Conservation (phyloP, 2,329 filamentous ascomycete genomes). For the Ophiocordyceps camponoti-saundersi region DNA sequence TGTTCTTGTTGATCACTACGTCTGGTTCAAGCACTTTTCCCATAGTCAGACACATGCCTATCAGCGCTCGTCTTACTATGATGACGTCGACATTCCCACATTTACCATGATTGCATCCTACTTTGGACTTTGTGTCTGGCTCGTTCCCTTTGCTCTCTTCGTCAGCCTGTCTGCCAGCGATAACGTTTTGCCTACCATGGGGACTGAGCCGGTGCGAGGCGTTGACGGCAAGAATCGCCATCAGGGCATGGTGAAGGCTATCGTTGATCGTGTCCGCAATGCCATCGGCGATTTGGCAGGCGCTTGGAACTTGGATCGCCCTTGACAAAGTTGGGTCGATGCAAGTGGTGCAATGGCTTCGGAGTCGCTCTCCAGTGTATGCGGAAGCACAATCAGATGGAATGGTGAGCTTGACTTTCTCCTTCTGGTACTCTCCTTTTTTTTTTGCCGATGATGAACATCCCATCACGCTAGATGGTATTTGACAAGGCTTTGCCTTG, state of each 20-base stretch:
- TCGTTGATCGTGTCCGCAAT: constrained; percentile 41
- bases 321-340: constrained; percentile 2
- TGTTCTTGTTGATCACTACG: constrained; percentile 78
- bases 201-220: constrained; percentile 38
- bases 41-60: constrained; percentile 39
- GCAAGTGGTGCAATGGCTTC: no score
- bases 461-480: constrained; percentile 28
- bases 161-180: constrained; percentile 88
- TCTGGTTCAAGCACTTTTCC: constrained; percentile 93
- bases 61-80: constrained; percentile 43
- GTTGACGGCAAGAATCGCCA: constrained; percentile 31
- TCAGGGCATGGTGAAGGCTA: constrained; percentile 49
- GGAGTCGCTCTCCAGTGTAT: background rate
- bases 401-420: background rate
- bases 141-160: constrained; percentile 89
- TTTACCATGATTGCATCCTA: constrained; percentile 94
- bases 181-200: constrained; percentile 87
- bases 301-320: constrained; percentile 8
- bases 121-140: constrained; percentile 92
- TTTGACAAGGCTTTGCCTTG: constrained; percentile 21
- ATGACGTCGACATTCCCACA: constrained; percentile 48
- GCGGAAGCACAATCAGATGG: background rate
- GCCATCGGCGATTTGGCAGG: constrained; percentile 29
- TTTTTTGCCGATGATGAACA: constrained; percentile 19
- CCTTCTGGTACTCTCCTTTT: constrained; percentile 2